A percentile compares a stretch with the other conserved stretches of the same genome.
These are phyloP conservation scores for Ilyonectria mors-panacis DNA, from an alignment of 2,329 filamentous ascomycete genomes.

Conservation along the genomic window DNA sequence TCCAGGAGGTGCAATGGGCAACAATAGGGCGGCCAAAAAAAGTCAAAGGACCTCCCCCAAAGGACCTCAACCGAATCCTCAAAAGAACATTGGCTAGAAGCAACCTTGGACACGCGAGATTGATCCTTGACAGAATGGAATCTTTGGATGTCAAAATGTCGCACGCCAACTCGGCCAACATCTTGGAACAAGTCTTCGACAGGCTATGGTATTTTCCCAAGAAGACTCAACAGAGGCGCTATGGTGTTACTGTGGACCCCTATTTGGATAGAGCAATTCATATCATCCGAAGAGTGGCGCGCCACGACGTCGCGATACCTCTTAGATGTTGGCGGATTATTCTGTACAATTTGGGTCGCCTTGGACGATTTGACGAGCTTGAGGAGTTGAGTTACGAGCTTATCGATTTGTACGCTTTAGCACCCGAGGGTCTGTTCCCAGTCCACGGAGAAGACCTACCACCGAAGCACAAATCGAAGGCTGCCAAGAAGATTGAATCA, in stretches of 20 bases:
- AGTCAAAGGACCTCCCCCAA: constrained; percentile 38
- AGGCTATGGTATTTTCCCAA: constrained; percentile 49
- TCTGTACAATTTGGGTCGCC: constrained; percentile 60
- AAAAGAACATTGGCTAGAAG: constrained; percentile 24
- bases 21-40: constrained; percentile 15
- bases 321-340: constrained; percentile 59
- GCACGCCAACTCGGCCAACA: constrained; percentile 46
- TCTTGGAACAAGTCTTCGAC: constrained; percentile 48
- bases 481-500: background rate
- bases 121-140: constrained; percentile 53
- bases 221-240: constrained; percentile 24
- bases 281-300: constrained; percentile 47
- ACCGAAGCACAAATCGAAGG: constrained; percentile 4
- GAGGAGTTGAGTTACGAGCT: constrained; percentile 61
- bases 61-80: constrained; percentile 45
- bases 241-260: constrained; percentile 37
- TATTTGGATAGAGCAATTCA: constrained; percentile 52
- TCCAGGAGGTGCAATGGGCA: constrained; percentile 59
- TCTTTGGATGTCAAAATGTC: constrained; percentile 47
- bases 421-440: constrained; percentile 54
- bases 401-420: constrained; percentile 55
- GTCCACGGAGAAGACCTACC: constrained; percentile 63
- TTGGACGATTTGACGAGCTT: constrained; percentile 61
- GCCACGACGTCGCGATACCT: constrained; percentile 54
- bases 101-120: constrained; percentile 42